phyloP scores from a whole-genome alignment of 345 rosid genomes.

The Erysimum cheiranthoides region DNA sequence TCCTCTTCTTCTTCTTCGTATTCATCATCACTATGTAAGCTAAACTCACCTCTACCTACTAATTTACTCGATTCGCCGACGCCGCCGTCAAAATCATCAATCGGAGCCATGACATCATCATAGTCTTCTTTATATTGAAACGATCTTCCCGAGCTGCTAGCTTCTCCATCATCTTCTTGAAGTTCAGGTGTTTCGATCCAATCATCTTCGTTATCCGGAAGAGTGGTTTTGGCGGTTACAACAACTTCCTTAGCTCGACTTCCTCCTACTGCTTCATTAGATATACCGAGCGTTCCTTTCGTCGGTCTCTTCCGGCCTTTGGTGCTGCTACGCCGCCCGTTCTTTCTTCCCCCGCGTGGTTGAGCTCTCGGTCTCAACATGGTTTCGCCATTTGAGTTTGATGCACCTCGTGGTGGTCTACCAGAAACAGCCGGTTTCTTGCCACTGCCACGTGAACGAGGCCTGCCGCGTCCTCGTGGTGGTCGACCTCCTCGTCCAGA shows the following conservation, averaged over 20 bases:
- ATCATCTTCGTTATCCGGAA: slow-evolving; percentile 45
- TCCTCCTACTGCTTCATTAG: slow-evolving; percentile 42
- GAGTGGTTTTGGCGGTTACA: slow-evolving; percentile 38
- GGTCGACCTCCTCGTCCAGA: slow-evolving; percentile 52
- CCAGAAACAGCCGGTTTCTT: slow-evolving; percentile 57
- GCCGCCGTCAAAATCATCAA: slow-evolving; percentile 51
- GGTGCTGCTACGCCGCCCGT: slow-evolving; percentile 55
- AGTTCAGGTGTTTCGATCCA: slow-evolving; percentile 47
- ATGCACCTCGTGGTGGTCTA: slow-evolving; percentile 50
- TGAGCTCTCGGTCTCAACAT: slow-evolving; percentile 54
- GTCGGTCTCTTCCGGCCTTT: slow-evolving; percentile 58
- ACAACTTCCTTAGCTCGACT: slow-evolving; percentile 8
- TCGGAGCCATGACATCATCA: slow-evolving; percentile 45
- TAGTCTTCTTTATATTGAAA: slow-evolving; percentile 48
- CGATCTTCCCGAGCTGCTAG: slow-evolving; percentile 67
- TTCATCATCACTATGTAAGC: slow-evolving; percentile 54
- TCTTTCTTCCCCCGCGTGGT: slow-evolving; percentile 59
- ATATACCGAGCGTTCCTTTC: slow-evolving; percentile 45
- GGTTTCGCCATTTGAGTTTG: slow-evolving; percentile 37
- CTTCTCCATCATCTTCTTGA: slow-evolving; percentile 52
- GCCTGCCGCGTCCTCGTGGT: slow-evolving; percentile 58
- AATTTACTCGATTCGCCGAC: slow-evolving; percentile 50
- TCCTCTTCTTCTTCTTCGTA: slow-evolving; percentile 53
- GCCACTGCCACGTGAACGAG: slow-evolving; percentile 52
- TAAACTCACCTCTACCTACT: slow-evolving; percentile 57